Percentiles rank a stretch among this genome's conserved stretches.
Conservation (phyloP, 1,284 basidiomycete genomes). For the Naganishia albida region DNA sequence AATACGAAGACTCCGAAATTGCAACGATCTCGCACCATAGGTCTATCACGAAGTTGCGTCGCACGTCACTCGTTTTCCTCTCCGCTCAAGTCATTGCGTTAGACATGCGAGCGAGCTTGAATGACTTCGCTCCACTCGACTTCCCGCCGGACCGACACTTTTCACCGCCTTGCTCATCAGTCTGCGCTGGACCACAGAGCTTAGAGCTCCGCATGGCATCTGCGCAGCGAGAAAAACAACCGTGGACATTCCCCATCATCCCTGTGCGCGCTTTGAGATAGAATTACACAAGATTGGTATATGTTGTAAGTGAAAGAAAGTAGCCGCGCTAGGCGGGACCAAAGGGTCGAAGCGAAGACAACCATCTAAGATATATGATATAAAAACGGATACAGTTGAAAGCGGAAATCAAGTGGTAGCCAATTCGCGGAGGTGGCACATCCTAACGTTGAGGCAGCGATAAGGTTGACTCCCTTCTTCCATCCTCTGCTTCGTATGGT, state of each 20-base stretch:
- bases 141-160: too few species aligned
- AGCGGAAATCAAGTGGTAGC: not conserved
- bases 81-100: slow-evolving; percentile 2
- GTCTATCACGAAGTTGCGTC: slow-evolving; percentile 2
- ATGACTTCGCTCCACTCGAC: too few species aligned
- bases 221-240: too few species aligned
- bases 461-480: not conserved
- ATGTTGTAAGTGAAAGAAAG: not conserved
- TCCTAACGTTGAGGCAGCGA: not conserved
- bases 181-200: too few species aligned
- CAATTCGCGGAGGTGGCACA: not conserved
- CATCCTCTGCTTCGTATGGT: not conserved
- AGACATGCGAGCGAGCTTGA: too few species aligned
- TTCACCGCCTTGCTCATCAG: too few species aligned
- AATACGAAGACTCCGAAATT: not conserved
- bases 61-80: slow-evolving; percentile 5
- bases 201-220: too few species aligned
- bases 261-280: too few species aligned
- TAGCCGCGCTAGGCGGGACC: not conserved
- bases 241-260: too few species aligned
- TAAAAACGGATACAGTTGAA: slow-evolving; percentile 17
- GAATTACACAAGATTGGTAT: not conserved
- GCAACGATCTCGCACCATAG: slow-evolving; percentile 4
- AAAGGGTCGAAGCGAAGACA: not conserved
- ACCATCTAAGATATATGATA: not conserved